These are phyloP conservation scores for Theileria annulata DNA, from an alignment of 169 alveolate species.

Conservation along the genomic window DNA sequence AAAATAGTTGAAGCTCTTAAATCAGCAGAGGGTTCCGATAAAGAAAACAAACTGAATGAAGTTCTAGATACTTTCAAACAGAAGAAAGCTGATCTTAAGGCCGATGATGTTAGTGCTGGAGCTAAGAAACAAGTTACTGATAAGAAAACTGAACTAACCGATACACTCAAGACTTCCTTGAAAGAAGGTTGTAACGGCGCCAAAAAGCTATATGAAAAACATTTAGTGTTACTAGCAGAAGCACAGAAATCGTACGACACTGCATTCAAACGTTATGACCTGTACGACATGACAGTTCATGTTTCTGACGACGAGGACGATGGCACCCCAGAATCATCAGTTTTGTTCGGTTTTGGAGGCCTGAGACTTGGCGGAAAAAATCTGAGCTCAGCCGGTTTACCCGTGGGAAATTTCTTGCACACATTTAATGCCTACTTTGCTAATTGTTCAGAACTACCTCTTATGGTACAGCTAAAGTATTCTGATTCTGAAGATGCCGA, in stretches of 20 bases:
- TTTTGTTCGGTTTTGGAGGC: slow-evolving; percentile 3
- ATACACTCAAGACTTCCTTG: not conserved
- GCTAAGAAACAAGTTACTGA: not conserved
- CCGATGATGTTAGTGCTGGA: not conserved
- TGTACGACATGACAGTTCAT: not conserved
- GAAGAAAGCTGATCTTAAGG: not conserved
- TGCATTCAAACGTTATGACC: not conserved
- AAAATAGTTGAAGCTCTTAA: not conserved
- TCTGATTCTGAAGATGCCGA: not conserved
- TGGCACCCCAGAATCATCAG: not conserved
- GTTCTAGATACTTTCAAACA: not conserved
- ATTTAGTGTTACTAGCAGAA: not conserved
- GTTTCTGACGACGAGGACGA: not conserved
- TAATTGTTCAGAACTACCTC: not conserved
- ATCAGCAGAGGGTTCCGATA: not conserved
- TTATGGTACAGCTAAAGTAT: slow-evolving; percentile 6
- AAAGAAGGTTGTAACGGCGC: not conserved
- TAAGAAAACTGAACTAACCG: not conserved
- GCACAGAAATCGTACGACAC: not conserved
- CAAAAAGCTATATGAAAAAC: not conserved
- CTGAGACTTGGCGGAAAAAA: slow-evolving; percentile 6
- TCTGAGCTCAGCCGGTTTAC: slow-evolving; percentile 4
- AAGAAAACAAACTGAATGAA: not conserved
- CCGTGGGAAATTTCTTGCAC: slow-evolving; percentile 8
- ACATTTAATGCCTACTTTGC: slow-evolving; percentile 5